Evolutionary conservation across 2,329 filamentous ascomycete genomes (phyloP), one percentile per base, ranked within the genome.

Genomic region (Fusarium pseudoanthophilum): DNA sequence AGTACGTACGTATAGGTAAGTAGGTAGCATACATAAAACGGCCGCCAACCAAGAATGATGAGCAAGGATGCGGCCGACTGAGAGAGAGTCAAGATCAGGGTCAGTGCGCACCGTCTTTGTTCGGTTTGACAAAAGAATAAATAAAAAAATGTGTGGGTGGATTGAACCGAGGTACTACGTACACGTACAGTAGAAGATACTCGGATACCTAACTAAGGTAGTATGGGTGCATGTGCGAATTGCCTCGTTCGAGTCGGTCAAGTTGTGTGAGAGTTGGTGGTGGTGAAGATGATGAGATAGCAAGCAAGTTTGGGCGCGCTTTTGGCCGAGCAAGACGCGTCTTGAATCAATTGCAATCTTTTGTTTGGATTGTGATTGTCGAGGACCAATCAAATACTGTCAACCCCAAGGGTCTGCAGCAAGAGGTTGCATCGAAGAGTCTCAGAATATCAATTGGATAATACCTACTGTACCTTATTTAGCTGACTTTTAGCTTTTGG

Each of bases 331-430:
- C 61, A 56, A 52, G 60, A 72, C 75, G 68, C 68, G 75, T 58
- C 60, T 67, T 43, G 30, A 26, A 51, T 58, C 26, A 34, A 45
- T 58, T 42, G 37, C 55, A 46, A 46, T 51, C 34, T 56, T 56
- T 72, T 75, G 68, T 77, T 78, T 78, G 69, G 71, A 69, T 73
- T 71, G 57, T 34, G 59, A 56, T 68, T 45, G 51, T 51, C 61
- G 34, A 18, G 24, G 58, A 37, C 77, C 78, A 79, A 79, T 79
- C 74, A 76, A 39, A 36, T 40, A 15, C 20, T 42, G 53, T 37
- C 42, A 45, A 68, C n/a, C 26, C 45, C 32, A 30, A 58, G 70
- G 66, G 65, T 67, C 48, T 57, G 53, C 28, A 21, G 37, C 62
- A 26, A 40, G 67, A 45, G 57, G 49, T 55, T 46, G 51, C 40